Evolutionary conservation across 139 green algal species (phyloP), one percentile per base, ranked within the genome.

Genomic region (Microglena sp.): DNA sequence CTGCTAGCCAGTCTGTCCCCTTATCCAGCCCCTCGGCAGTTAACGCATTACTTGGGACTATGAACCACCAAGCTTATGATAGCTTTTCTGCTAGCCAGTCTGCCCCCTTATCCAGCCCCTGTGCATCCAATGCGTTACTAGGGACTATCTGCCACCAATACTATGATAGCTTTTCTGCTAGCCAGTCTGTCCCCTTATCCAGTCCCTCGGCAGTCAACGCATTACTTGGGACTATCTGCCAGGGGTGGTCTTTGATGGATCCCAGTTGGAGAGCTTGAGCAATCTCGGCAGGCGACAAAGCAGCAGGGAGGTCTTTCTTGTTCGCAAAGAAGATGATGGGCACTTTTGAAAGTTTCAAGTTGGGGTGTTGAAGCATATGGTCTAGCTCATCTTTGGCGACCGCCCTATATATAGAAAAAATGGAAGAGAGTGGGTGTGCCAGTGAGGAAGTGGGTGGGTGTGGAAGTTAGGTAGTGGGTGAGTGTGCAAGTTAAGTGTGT

Each of bases 311-410:
- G 71, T 93, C 87, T 67, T 84, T 86, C 72, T 93, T 93, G 82
- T 93, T 93, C 31, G 85, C 83, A 28, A 90, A 85, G 54, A 88
- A 83, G 29, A 93, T 73, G 18, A 93, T 28, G 0, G 87, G 84
- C 29, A 84, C 64, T 5, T 72, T 71, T 6, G 45, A 43, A 34
- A 71, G 2, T 2, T 76, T 33, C 31, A 85, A 55, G 65, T 70
- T 60, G 1, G 68, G 67, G 55, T 84, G 70, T 6, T n/a, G 30
- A 53, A 90, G 70, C 72, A 90, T 82, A 24, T 68, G 72, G 46
- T 88, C 73, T 30, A 90, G 71, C 64, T 90, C 82, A 34, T 88
- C 78, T 18, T 79, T 82, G 4, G 77, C 79, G 3, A 88, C 81
- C 7, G 82, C 74, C 24, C 82, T 87, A 73, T 54, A 56, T 7